phyloP scores from a whole-genome alignment of 768 basidiomycete species.

The Pulveroboletus sp. region DNA sequence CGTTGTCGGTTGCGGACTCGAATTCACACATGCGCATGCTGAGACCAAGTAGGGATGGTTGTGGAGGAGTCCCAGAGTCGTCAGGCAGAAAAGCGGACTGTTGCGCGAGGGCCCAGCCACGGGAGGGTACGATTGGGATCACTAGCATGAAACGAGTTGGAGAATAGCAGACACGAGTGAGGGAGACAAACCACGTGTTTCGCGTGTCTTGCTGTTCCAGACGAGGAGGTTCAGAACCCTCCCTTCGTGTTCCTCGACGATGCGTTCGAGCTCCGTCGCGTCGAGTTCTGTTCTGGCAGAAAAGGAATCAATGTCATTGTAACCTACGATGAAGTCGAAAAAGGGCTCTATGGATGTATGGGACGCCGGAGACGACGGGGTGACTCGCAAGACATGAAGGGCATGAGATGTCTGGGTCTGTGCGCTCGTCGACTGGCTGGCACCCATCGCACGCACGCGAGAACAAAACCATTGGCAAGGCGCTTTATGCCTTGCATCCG shows the following conservation, averaged over 20 bases:
- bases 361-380: slow-evolving; percentile 85
- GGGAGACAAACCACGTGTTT: slow-evolving; percentile 57
- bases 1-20: slow-evolving; percentile 82
- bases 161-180: neutral
- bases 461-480: neutral
- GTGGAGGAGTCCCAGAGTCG: slow-evolving; percentile 43
- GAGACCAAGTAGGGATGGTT: slow-evolving; percentile 91
- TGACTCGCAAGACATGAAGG: slow-evolving; percentile 87
- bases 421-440: slow-evolving; percentile 63
- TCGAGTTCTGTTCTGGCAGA: slow-evolving; percentile 55
- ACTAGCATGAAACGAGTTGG: slow-evolving; percentile 43
- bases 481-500: neutral
- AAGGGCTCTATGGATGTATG: slow-evolving; percentile 84
- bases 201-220: slow-evolving; percentile 79
- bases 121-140: slow-evolving; percentile 81
- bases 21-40: slow-evolving; percentile 94
- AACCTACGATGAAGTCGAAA: slow-evolving; percentile 96
- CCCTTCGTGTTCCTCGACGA: slow-evolving; percentile 82
- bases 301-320: slow-evolving; percentile 62
- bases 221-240: slow-evolving; percentile 66
- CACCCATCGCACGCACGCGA: slow-evolving; percentile 51
- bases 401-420: slow-evolving; percentile 42
- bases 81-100: slow-evolving; percentile 36
- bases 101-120: slow-evolving; percentile 67
- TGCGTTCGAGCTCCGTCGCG: slow-evolving; percentile 67